phyloP scores from a whole-genome alignment of 2,329 filamentous ascomycete species.

The Epichloe gansuensis region DNA sequence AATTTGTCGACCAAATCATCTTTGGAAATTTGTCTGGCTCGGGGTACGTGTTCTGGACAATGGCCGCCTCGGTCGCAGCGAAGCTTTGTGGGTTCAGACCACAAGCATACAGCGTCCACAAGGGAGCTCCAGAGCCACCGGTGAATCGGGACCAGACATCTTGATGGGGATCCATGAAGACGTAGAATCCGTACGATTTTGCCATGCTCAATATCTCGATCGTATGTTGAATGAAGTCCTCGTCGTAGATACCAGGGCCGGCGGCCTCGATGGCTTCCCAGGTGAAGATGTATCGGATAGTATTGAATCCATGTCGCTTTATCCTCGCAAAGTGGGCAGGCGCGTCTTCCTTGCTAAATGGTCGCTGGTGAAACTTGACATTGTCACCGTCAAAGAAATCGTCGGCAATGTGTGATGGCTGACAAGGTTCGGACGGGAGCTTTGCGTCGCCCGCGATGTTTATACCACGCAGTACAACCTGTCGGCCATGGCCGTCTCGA shows the following conservation, averaged over 20 bases:
- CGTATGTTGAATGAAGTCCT: conserved; percentile 85
- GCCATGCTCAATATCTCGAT: conserved; percentile 73
- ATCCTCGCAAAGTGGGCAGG: conserved; percentile 76
- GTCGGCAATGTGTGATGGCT: conserved; percentile 65
- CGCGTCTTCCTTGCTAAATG: conserved; percentile 74
- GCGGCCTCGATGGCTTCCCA: conserved; percentile 98
- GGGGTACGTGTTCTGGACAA: conserved; percentile 90
- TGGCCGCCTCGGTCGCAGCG: conserved; percentile 73
- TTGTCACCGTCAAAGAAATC: conserved; percentile 88
- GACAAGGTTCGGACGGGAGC: conserved; percentile 67
- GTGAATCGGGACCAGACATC: conserved; percentile 96
- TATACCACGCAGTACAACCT: conserved; percentile 84
- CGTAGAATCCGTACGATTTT: conserved; percentile 83
- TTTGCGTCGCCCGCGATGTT: conserved; percentile 89
- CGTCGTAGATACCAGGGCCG: conserved; percentile 84
- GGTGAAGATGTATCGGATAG: conserved; percentile 91
- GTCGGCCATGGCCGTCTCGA: conserved; percentile 66
- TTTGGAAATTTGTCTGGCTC: conserved; percentile 81
- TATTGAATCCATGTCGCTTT: conserved; percentile 87
- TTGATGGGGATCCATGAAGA: conserved; percentile 98
- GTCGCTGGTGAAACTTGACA: conserved; percentile 77
- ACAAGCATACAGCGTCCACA: conserved; percentile 96
- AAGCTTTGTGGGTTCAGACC: conserved; percentile 83
- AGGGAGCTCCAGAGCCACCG: conserved; percentile 86
- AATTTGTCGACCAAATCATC: conserved; percentile 99